Evolutionary conservation across 2,329 filamentous ascomycete genomes (phyloP).

Genomic region (Hypocreales sp.): DNA sequence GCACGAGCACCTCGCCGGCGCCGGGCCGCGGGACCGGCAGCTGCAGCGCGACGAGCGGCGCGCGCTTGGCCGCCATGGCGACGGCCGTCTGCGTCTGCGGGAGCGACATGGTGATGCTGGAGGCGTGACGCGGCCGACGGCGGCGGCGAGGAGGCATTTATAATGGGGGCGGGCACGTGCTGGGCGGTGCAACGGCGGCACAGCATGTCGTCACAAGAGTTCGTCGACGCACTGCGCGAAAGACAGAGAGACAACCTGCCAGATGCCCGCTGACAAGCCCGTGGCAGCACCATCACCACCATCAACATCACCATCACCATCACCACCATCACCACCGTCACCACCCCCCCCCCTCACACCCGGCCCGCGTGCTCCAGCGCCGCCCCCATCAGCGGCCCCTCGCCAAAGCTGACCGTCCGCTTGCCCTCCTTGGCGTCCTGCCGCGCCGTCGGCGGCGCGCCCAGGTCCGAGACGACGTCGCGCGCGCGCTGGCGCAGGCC

Average conservation of each 20-base stretch:
- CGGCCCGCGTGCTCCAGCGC: background rate
- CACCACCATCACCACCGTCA: no score
- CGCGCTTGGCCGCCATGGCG: slow-evolving; percentile 35
- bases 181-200: no score
- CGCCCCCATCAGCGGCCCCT: slow-evolving; percentile 9
- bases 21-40: slow-evolving; percentile 19
- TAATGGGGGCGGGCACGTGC: no score
- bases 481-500: slow-evolving; percentile 17
- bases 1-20: slow-evolving; percentile 34
- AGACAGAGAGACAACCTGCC: no score
- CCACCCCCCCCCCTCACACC: no score
- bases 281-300: no score
- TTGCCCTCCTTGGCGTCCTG: slow-evolving; percentile 17
- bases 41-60: slow-evolving; percentile 38
- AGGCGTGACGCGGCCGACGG: no score
- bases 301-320: no score
- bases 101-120: slow-evolving; percentile 19
- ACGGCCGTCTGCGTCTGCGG: slow-evolving; percentile 51
- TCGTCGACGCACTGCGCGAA: no score
- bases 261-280: no score
- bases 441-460: slow-evolving; percentile 14
- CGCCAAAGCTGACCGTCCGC: slow-evolving; percentile 11
- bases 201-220: no score
- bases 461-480: slow-evolving; percentile 17
- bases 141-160: no score